Evolutionary conservation across 2,329 filamentous ascomycete species (phyloP).

Genomic region (Colletotrichum noveboracense): DNA sequence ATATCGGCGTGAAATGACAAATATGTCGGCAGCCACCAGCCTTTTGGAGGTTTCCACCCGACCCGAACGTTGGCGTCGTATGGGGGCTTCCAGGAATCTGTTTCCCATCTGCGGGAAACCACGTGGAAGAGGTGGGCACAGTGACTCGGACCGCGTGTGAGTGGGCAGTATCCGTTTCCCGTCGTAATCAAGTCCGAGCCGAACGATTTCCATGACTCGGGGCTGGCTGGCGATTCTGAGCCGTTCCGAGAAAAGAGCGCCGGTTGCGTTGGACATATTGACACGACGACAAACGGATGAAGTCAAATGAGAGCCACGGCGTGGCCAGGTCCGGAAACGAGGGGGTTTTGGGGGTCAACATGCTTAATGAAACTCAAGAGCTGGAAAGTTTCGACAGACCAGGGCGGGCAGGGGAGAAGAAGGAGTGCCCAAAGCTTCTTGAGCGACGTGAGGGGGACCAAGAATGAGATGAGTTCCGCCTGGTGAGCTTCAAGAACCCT

Average conservation of each 20-base stretch:
- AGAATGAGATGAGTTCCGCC: neutral
- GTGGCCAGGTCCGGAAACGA: neutral
- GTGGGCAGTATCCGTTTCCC: neutral
- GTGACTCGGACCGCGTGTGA: neutral
- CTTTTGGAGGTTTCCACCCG: neutral
- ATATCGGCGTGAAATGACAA: neutral
- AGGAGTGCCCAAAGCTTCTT: neutral
- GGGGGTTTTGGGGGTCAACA: neutral
- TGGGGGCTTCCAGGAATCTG: neutral
- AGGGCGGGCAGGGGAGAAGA: neutral
- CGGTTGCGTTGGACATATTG: neutral
- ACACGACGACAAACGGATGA: neutral
- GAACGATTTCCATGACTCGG: constrained; percentile 1
- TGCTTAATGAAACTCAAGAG: neutral
- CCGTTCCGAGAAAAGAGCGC: neutral
- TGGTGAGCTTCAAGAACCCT: neutral
- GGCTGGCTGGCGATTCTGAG: neutral
- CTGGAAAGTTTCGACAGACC: neutral
- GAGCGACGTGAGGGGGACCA: neutral
- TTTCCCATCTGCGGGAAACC: constrained; percentile 6
- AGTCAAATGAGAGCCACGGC: neutral
- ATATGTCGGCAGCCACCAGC: neutral
- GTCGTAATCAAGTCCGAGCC: neutral
- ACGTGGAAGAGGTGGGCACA: constrained; percentile 13
- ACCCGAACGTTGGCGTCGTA: neutral